Evolutionary conservation across 192 early-diverging fungal genomes (phyloP).

Genomic region (Coemansia sp.): DNA sequence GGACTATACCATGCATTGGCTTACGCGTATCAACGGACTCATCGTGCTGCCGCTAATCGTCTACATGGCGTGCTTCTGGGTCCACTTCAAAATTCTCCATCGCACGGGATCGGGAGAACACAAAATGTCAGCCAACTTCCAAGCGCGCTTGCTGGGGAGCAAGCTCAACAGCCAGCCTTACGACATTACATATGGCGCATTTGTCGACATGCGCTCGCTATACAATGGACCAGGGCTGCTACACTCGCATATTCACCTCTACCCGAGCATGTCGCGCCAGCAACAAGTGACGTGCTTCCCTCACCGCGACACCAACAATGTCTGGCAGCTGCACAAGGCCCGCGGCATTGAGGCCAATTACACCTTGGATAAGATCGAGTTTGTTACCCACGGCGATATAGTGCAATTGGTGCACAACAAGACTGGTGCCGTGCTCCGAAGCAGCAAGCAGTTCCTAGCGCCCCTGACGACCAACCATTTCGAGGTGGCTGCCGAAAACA

Average conservation of each 20-base stretch:
- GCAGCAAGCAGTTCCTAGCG: slow-evolving; percentile 62
- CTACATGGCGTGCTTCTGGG: slow-evolving; percentile 86
- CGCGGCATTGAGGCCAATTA: slow-evolving; percentile 35
- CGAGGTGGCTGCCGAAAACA: slow-evolving; percentile 58
- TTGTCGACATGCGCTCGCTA: slow-evolving; percentile 31
- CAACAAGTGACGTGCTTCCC: slow-evolving; percentile 91
- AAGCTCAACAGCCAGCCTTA: slow-evolving; percentile 55
- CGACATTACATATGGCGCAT: slow-evolving; percentile 41
- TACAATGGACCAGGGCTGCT: slow-evolving; percentile 49
- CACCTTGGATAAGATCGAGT: slow-evolving; percentile 51
- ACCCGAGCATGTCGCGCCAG: slow-evolving; percentile 64
- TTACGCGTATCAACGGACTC: slow-evolving; percentile 76
- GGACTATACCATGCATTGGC: slow-evolving; percentile 76
- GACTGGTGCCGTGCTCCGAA: slow-evolving; percentile 60
- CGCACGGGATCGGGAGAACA: slow-evolving; percentile 87
- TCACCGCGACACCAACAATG: slow-evolving; percentile 74
- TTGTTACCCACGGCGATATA: slow-evolving; percentile 72
- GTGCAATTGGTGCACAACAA: slow-evolving; percentile 71
- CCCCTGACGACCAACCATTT: slow-evolving; percentile 69
- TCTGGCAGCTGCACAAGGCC: slow-evolving; percentile 58
- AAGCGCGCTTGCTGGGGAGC: slow-evolving; percentile 78
- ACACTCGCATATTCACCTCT: slow-evolving; percentile 64
- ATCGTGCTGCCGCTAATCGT: slow-evolving; percentile 77
- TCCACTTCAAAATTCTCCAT: slow-evolving; percentile 86
- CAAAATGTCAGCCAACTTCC: slow-evolving; percentile 89